Conservation (phyloP, 192 early-diverging fungal species). For the Chytriomyces confervae region DNA sequence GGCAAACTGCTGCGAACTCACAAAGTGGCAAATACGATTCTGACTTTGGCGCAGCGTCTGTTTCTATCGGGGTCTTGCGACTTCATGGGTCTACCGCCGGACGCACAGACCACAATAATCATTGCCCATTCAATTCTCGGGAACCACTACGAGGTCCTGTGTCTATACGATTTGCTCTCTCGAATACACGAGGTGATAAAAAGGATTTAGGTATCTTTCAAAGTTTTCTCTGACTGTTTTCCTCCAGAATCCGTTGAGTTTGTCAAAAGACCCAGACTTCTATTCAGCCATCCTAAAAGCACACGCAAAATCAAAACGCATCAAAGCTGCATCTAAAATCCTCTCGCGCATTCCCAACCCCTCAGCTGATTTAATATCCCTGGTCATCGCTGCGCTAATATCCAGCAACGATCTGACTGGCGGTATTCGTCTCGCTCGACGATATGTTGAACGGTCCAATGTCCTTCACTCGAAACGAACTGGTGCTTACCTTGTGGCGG, state of each 20-base stretch:
- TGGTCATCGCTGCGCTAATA: conserved; percentile 4
- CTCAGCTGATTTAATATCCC: conserved; percentile 6
- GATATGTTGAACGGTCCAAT: not conserved
- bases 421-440: conserved; percentile 1
- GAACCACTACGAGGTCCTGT: conserved; percentile 23
- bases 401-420: not conserved
- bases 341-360: conserved; percentile 8
- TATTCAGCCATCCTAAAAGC: conserved; percentile 11
- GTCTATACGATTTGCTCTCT: conserved; percentile 9
- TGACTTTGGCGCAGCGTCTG: conserved; percentile 3
- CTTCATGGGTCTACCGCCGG: not conserved
- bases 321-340: not conserved
- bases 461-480: not conserved
- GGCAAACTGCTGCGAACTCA: not conserved
- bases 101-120: conserved; percentile 11
- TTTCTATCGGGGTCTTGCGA: not conserved
- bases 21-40: conserved; percentile 31
- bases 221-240: too few relatives aligned
- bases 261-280: conserved; percentile 19
- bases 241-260: conserved; percentile 3
- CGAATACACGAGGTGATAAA: not conserved
- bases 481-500: conserved; percentile 4
- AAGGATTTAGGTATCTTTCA: too few relatives aligned
- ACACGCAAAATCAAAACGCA: not conserved
- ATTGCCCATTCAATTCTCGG: conserved; percentile 34